Base-by-base conservation (phyloP, 192 early-diverging fungal genomes). In the Gaertneriomyces semiglobifer region DNA sequence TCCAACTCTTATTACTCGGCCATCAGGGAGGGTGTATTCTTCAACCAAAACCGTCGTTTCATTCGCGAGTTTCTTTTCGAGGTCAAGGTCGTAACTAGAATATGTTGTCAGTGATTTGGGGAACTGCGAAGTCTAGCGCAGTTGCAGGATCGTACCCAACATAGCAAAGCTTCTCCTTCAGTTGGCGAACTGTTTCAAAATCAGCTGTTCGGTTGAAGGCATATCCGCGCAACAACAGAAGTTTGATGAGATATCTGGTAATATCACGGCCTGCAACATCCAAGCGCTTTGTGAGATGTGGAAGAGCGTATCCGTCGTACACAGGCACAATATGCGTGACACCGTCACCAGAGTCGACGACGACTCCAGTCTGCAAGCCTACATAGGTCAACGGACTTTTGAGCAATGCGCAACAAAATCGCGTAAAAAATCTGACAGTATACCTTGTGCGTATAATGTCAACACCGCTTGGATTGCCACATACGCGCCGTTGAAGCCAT, bases 251-350 rank as follows among this genome's bases (percentile, higher is more conserved):
- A 72, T 99, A 96, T 53, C 88, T 78, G 14, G 96, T 99, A 43
- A 99, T 93, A 71, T 95, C 90, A 48, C 95, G 88, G 53, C 96
- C 96, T 53, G 96, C 96, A 47, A 99, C 89, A 75, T 99, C 93
- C 57, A 99, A 79, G 53, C 96, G 88, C 71, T 86, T 86, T 38
- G 90, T 90, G 67, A 93, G 76, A 69, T 98, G 90, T 14, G 93
- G 91, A 41, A 94, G 84, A 5, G 95, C 88, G 70, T 88, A 96
- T 40, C 96, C 94, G 64, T 98, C 88, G 73, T 93, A 96, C n/a
- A 99, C 94, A 41, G 96, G 96, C 18, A 99, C 96, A 79, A 97
- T 96, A 70, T 99, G 96, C 8, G 96, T 96, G 33, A 99, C 96
- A 76, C 96, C 95, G 77, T 99, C 96, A 18, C 96, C 96, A 55